Evolutionary conservation across 2,329 filamentous ascomycete genomes (phyloP), one percentile per base, ranked within the genome.

Genomic region (Paraphaeosphaeria minitans): DNA sequence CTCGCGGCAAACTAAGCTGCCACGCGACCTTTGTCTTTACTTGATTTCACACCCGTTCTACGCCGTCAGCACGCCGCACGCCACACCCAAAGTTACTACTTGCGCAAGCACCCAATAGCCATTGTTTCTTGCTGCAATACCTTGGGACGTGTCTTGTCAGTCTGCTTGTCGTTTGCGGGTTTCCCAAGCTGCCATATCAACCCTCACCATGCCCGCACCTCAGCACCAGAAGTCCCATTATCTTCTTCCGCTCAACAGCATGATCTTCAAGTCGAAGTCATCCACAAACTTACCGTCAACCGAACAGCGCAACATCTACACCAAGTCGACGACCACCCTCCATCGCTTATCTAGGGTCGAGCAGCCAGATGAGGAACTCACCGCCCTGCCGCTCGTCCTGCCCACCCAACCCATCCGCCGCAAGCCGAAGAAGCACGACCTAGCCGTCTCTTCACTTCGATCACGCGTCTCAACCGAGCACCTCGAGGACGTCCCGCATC

Each of bases 301-400:
- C 19, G 47, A 29, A 3, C 47, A 57, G 45, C 48, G 50, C 53
- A 33, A 45, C 8, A 37, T 41, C 31, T 33, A 48, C 49, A 29
- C 47, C 13, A 61, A 55, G 41, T 35, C 56, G 22, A 47, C 24
- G 10, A 42, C 33, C 16, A 54, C 35, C 41, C 19, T 48, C 13
- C 41, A 19, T 29, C 4, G 45, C 47, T 24, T 46, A 9, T 21
- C 42, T 27, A 27, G 3, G 43, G 37, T 49, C 13, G 53, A 60
- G 14, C 27, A 52, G 12, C 54, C 24, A 5, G 60, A 61, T 35
- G 57, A 61, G 22, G 49, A n/a, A 19, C 51, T 65, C 53, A 65
- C 63, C 47, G 63, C 63, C 16, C 61, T 65, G 13, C 62, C 60
- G 22, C 21, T 54, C 9, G 8, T 41, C 22, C 37, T 39, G 43